These are phyloP conservation scores for Solanum sitiens DNA, from an alignment of 257 asterid genomes.

Conservation along the genomic window DNA sequence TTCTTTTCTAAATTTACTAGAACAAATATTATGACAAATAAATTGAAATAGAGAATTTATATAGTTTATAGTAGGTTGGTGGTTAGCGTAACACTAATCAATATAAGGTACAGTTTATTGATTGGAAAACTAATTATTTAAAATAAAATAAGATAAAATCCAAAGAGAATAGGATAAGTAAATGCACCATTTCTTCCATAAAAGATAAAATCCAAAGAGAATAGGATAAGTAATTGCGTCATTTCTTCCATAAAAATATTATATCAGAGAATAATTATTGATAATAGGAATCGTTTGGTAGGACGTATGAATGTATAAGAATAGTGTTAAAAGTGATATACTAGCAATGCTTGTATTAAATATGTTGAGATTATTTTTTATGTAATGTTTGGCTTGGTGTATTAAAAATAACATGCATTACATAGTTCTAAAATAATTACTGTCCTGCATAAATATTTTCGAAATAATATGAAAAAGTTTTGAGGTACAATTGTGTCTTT, in stretches of 20 bases:
- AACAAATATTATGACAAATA: background rate
- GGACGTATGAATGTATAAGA: background rate
- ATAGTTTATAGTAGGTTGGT: background rate
- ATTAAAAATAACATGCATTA: too few relatives aligned
- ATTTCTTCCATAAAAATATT: background rate
- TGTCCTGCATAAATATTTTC: too few relatives aligned
- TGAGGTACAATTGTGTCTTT: too few relatives aligned
- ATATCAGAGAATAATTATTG: background rate
- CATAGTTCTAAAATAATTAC: too few relatives aligned
- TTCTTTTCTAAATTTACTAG: too few relatives aligned
- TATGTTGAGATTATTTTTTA: background rate
- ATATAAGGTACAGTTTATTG: background rate
- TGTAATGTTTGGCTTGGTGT: background rate
- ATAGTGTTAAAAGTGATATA: background rate
- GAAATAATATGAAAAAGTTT: background rate
- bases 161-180: background rate
- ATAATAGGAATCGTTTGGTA: too few relatives aligned
- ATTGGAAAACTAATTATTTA: background rate
- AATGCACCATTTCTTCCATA: background rate
- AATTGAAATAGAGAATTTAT: background rate
- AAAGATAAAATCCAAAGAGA: background rate
- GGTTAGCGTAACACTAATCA: background rate
- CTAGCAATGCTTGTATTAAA: too few relatives aligned
- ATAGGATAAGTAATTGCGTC: background rate
- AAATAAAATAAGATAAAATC: background rate